Evolutionary conservation across 116 monocot genomes (phyloP), one percentile per base, ranked within the genome.

Genomic region (Cymodocea nodosa): DNA sequence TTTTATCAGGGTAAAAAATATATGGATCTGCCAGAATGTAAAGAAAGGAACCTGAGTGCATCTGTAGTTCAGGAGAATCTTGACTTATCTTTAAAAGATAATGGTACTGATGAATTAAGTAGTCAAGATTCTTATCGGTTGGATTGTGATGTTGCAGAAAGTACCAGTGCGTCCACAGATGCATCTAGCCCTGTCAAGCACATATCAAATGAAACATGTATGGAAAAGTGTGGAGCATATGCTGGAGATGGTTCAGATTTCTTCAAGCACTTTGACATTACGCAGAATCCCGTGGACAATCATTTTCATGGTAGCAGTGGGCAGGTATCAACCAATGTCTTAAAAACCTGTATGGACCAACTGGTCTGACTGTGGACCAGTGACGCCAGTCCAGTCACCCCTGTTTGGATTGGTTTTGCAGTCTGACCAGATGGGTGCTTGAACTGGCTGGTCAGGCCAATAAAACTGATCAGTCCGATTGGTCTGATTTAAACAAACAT

Each of bases 191-290:
- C 54, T 22, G 69, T 60, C 17, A 53, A 6, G 34, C 57, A 72
- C 23, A 11, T 40, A 24, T 49, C 71, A 34, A 22, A 68, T 35
- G 73, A 60, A 64, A 68, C 35, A 48, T 23, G 68, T 78, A 59
- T 22, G 66, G 62, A 55, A 23, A 77, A 39, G 37, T 49, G 13
- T 64, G 59, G 19, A 64, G 53, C 17, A 50, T 44, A 61, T 49
- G 59, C 18, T 72, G 19, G 51, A 22, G 68, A 52, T 71, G 73
- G 50, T 30, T n/a, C 30, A 65, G 65, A 44, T 69, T 56, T 35
- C 23, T 88, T 88, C 72, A 88, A 83, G 65, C 88, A 93, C 71
- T 88, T 93, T 78, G 93, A 93, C 66, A 74, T 85, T 57, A 44
- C 62, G 19, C 67, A 71, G 54, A 70, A 73, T 57, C 88, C 93